Percentiles rank a stretch among this genome's conserved stretches.
Evolutionary conservation across 176 grass and related monocot genomes (phyloP).

Genomic region (Chrysopogon serrulatus): DNA sequence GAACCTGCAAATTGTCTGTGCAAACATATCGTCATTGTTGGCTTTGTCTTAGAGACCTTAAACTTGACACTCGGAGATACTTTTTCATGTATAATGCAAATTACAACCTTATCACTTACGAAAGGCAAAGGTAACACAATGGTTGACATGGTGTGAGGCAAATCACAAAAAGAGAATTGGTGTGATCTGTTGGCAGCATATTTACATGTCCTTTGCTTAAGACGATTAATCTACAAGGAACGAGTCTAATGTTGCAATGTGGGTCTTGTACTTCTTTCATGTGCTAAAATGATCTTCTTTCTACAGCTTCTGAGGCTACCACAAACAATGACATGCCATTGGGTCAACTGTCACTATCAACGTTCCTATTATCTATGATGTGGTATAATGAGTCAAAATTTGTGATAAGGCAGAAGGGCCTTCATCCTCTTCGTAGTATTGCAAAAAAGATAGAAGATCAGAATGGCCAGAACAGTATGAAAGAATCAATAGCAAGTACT

Average conservation of each 20-base stretch:
- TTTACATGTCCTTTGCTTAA: not conserved
- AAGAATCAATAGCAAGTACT: too few species aligned
- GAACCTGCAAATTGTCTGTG: not conserved
- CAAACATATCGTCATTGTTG: not conserved
- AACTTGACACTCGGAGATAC: not conserved
- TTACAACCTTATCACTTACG: not conserved
- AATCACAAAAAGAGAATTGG: not conserved
- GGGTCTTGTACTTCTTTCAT: too few species aligned
- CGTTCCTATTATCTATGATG: slow-evolving; percentile 73
- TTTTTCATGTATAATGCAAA: not conserved
- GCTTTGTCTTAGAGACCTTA: not conserved
- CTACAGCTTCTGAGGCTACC: too few species aligned
- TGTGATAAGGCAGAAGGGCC: slow-evolving; percentile 72
- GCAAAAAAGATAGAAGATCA: slow-evolving; percentile 70
- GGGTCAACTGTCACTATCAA: slow-evolving; percentile 75
- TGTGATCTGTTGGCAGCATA: not conserved
- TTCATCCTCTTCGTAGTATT: slow-evolving; percentile 76
- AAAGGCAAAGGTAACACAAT: too few species aligned
- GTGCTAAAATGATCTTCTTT: too few species aligned
- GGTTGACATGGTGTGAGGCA: not conserved
- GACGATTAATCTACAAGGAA: not conserved
- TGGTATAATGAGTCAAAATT: slow-evolving; percentile 71
- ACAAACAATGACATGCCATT: too few species aligned
- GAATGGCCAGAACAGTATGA: too few species aligned
- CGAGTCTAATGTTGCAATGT: not conserved